Conservation (phyloP, 805 yeast genomes). For the Pichia nanzhaoensis region DNA sequence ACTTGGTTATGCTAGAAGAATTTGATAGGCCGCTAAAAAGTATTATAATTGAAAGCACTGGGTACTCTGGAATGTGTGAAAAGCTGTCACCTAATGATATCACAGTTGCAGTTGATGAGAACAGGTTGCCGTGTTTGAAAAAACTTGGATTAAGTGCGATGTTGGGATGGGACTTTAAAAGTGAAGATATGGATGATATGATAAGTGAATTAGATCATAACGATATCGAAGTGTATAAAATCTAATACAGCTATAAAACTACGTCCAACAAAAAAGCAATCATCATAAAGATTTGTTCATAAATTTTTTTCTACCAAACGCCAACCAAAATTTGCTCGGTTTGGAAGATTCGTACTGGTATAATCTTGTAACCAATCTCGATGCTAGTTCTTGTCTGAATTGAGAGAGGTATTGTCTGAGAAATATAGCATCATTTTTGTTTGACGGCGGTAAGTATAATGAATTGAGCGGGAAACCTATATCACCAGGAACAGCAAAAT, state of each 20-base stretch:
- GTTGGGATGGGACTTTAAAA: conserved; percentile 77
- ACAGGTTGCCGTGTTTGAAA: conserved; percentile 60
- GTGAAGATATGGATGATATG: conserved; percentile 56
- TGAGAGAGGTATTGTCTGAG: conserved; percentile 80
- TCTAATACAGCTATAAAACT: too few species aligned
- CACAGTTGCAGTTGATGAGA: conserved; percentile 76
- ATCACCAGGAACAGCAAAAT: conserved; percentile 91
- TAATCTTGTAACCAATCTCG: conserved; percentile 67
- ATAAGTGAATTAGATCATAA: conserved; percentile 66
- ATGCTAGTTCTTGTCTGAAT: conserved; percentile 89
- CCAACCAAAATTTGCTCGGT: conserved; percentile 94
- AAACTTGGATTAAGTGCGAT: conserved; percentile 63
- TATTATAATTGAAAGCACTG: conserved; percentile 74
- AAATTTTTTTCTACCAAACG: conserved; percentile 88
- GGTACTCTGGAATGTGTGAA: conserved; percentile 75
- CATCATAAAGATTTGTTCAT: conserved; percentile 79
- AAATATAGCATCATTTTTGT: conserved; percentile 69
- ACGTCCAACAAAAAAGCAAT: too few species aligned
- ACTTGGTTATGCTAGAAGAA: conserved; percentile 30
- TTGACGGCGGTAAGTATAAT: conserved; percentile 65
- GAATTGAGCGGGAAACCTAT: conserved; percentile 89
- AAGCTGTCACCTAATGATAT: conserved; percentile 86
- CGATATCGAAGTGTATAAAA: conserved; percentile 33
- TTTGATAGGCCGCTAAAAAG: conserved; percentile 43
- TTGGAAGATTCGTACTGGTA: conserved; percentile 49